These are phyloP conservation scores for Phytophthora citricola DNA, from an alignment of 352 stramenopile species.

Conservation along the genomic window DNA sequence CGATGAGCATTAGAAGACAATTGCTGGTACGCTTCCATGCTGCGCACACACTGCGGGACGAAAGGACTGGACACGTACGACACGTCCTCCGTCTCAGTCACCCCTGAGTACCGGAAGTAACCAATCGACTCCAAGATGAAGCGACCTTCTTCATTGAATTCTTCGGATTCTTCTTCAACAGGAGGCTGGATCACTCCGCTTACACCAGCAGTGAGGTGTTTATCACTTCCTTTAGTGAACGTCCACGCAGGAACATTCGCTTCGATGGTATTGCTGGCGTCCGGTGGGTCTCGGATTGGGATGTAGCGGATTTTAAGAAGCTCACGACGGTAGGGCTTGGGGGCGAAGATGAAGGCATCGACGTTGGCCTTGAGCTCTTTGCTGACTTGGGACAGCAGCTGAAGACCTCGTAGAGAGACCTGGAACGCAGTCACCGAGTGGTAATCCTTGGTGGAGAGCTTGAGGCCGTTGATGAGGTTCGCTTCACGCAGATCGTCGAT, in stretches of 20 bases:
- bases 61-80: slow-evolving; percentile 96
- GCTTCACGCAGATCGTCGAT: slow-evolving; percentile 70
- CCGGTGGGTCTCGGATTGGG: slow-evolving; percentile 51
- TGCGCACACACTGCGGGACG: slow-evolving; percentile 94
- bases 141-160: slow-evolving; percentile 37
- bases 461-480: slow-evolving; percentile 68
- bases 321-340: slow-evolving; percentile 60
- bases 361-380: slow-evolving; percentile 58
- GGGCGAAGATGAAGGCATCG: slow-evolving; percentile 66
- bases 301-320: slow-evolving; percentile 70
- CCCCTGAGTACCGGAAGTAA: slow-evolving; percentile 92
- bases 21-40: slow-evolving; percentile 72
- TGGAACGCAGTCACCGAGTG: slow-evolving; percentile 72
- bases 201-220: slow-evolving; percentile 35
- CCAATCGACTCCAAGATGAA: slow-evolving; percentile 90
- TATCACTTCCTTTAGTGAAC: slow-evolving; percentile 43
- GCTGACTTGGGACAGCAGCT: slow-evolving; percentile 49
- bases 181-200: slow-evolving; percentile 13
- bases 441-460: slow-evolving; percentile 70
- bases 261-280: slow-evolving; percentile 18
- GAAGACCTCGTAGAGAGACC: slow-evolving; percentile 53
- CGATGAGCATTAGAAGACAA: slow-evolving; percentile 88
- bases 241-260: slow-evolving; percentile 40
- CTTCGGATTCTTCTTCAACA: slow-evolving; percentile 29
- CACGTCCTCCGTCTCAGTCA: slow-evolving; percentile 96